Conservation (phyloP, 1,284 basidiomycete species). For the Vanrija pseudolonga region DNA sequence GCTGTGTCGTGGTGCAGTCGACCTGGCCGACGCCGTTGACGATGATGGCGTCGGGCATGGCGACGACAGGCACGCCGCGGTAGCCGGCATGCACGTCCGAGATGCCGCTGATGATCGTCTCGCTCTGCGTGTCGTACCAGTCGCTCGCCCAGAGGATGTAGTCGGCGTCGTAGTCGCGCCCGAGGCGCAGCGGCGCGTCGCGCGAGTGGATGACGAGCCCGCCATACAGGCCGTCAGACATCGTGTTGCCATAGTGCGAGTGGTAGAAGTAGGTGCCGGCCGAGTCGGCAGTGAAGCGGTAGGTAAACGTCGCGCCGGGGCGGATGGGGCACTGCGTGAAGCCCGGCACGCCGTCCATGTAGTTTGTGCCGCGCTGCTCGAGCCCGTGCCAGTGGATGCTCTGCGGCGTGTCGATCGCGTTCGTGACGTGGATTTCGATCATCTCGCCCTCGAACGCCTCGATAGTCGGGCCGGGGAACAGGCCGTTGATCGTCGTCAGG, state of each 20-base stretch:
- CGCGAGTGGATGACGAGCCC: slow-evolving; percentile 29
- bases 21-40: slow-evolving; percentile 28
- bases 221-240: slow-evolving; percentile 30
- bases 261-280: slow-evolving; percentile 36
- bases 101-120: slow-evolving; percentile 19
- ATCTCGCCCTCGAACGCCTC: slow-evolving; percentile 32
- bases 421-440: slow-evolving; percentile 25
- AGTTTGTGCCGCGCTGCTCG: slow-evolving; percentile 21
- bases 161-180: slow-evolving; percentile 27
- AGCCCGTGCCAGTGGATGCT: slow-evolving; percentile 35
- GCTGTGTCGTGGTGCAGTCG: slow-evolving; percentile 5
- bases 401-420: slow-evolving; percentile 19
- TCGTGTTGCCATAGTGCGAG: slow-evolving; percentile 32
- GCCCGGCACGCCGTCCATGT: slow-evolving; percentile 35
- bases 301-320: slow-evolving; percentile 53
- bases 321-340: slow-evolving; percentile 54
- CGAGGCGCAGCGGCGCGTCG: slow-evolving; percentile 10
- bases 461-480: slow-evolving; percentile 23
- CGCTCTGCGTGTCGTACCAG: slow-evolving; percentile 31
- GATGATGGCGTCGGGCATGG: slow-evolving; percentile 22
- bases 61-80: slow-evolving; percentile 5
- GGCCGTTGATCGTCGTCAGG: not conserved
- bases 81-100: slow-evolving; percentile 1
- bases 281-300: slow-evolving; percentile 33
- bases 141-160: slow-evolving; percentile 23